These are phyloP conservation scores for Apocynum venetum DNA, from an alignment of 257 asterid species.

Conservation along the genomic window DNA sequence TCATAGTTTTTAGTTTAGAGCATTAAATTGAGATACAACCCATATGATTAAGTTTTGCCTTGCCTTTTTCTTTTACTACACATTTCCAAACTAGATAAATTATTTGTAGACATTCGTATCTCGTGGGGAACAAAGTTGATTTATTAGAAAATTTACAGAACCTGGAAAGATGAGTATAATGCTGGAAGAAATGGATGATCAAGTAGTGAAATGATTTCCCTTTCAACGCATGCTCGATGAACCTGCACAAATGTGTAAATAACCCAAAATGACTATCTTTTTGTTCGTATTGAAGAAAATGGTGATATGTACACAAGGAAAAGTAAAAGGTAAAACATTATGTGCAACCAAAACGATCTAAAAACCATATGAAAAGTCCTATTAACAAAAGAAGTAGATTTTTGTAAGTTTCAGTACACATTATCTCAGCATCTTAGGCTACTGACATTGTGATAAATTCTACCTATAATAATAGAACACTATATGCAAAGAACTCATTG, in stretches of 20 bases:
- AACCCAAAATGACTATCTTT: neutral
- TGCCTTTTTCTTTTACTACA: neutral
- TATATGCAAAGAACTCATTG: too few species aligned
- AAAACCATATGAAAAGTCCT: neutral
- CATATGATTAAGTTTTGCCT: neutral
- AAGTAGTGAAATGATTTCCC: conserved; percentile 81
- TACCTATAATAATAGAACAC: too few species aligned
- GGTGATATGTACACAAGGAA: neutral
- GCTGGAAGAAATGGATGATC: conserved; percentile 99
- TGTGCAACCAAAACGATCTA: neutral
- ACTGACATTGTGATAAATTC: too few species aligned
- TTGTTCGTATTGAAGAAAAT: neutral
- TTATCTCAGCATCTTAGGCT: too few species aligned
- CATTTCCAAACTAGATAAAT: neutral
- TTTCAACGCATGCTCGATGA: conserved; percentile 93
- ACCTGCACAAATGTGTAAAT: conserved; percentile 48
- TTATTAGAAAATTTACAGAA: conserved; percentile 24
- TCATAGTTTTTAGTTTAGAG: neutral
- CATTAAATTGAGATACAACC: neutral
- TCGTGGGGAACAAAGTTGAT: neutral
- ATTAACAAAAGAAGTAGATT: neutral
- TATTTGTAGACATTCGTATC: neutral
- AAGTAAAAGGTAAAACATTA: neutral
- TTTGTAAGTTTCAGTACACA: too few species aligned
- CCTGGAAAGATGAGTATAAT: conserved; percentile 90